phyloP scores from a whole-genome alignment of 2,329 filamentous ascomycete species.

The Colletotrichum falcatum region DNA sequence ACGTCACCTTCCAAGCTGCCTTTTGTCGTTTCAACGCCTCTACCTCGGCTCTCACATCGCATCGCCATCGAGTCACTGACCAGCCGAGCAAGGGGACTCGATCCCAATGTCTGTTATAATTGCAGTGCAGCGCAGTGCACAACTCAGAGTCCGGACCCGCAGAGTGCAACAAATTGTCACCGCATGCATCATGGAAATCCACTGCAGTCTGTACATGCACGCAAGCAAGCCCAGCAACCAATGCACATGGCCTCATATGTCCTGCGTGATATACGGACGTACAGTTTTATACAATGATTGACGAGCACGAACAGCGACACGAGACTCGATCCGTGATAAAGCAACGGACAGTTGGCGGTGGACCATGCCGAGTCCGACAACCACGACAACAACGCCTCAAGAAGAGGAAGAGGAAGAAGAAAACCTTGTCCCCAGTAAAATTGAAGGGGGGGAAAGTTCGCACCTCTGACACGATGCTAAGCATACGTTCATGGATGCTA shows the following conservation, averaged over 20 bases:
- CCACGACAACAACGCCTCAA: not conserved
- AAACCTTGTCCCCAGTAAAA: not conserved
- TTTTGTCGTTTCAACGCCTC: constrained; percentile 29
- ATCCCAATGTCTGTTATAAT: not conserved
- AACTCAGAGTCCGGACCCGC: constrained; percentile 23
- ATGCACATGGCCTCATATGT: constrained; percentile 32
- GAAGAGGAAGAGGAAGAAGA: not conserved
- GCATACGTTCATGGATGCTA: constrained; percentile 20
- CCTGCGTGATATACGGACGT: constrained; percentile 14
- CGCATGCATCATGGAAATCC: constrained; percentile 1
- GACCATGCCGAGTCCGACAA: not conserved
- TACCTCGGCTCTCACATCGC: constrained; percentile 38
- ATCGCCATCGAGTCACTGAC: constrained; percentile 47
- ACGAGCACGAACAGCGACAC: constrained; percentile 6
- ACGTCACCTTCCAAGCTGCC: constrained; percentile 39
- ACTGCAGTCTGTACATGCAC: constrained; percentile 20
- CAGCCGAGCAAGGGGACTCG: constrained; percentile 46
- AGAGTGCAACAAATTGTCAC: constrained; percentile 1
- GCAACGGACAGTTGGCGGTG: constrained; percentile 28
- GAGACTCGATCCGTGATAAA: constrained; percentile 21
- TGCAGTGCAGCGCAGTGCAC: not conserved
- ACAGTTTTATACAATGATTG: not conserved
- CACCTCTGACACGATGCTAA: constrained; percentile 28
- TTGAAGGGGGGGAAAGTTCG: not conserved
- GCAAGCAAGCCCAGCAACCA: constrained; percentile 26